phyloP scores from a whole-genome alignment of 1,284 basidiomycete genomes.

The Pseudozyma pruni region DNA sequence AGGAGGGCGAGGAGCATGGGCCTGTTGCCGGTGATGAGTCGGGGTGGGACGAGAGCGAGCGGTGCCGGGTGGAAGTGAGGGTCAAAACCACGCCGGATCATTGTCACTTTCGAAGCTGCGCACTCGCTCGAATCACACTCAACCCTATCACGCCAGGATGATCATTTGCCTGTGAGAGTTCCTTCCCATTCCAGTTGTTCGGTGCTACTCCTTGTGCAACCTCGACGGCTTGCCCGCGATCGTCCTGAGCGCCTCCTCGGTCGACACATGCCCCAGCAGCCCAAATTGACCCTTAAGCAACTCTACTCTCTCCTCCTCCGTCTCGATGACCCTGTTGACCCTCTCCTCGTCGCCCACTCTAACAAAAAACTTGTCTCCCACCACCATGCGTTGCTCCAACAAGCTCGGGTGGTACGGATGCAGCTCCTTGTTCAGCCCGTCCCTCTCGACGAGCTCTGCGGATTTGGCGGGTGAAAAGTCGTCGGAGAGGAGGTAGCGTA shows the following conservation, averaged over 20 bases:
- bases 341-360: constrained; percentile 5
- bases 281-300: constrained; percentile 31
- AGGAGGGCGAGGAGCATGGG: constrained; percentile 93
- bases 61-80: constrained; percentile 49
- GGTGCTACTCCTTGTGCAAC: constrained; percentile 2
- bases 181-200: too few relatives aligned
- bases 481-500: constrained; percentile 6
- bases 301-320: constrained; percentile 28
- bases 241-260: constrained; percentile 14
- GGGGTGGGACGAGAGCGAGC: constrained; percentile 40
- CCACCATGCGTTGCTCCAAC: constrained; percentile 33
- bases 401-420: constrained; percentile 39
- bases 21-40: constrained; percentile 74
- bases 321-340: neutral
- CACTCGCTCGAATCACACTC: too few relatives aligned
- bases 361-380: constrained; percentile 21
- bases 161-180: too few relatives aligned
- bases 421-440: constrained; percentile 15
- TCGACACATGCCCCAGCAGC: constrained; percentile 12
- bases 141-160: too few relatives aligned
- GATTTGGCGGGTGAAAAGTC: neutral
- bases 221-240: constrained; percentile 25
- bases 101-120: too few relatives aligned
- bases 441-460: neutral
- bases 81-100: too few relatives aligned